These are phyloP conservation scores for Annulohypoxylon truncatum DNA, from an alignment of 2,329 filamentous ascomycete genomes.

Conservation along the genomic window DNA sequence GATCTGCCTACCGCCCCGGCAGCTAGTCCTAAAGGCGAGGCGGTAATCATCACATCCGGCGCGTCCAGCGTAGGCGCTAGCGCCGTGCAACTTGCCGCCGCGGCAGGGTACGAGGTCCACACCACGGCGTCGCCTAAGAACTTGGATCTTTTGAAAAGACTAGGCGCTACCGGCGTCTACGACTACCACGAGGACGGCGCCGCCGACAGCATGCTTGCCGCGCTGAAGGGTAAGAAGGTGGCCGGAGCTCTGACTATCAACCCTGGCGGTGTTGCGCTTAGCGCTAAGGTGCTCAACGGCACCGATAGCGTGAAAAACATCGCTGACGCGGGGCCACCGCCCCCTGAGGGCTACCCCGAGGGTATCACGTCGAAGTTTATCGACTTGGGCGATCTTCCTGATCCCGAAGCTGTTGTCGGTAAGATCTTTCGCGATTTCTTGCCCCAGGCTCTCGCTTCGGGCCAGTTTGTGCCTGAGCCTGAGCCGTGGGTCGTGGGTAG, in stretches of 20 bases:
- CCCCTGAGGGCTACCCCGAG: slow-evolving; percentile 16
- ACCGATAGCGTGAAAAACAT: slow-evolving; percentile 6
- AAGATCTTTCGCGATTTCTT: slow-evolving; percentile 11
- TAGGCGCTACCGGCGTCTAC: slow-evolving; percentile 7
- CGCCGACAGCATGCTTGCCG: neutral
- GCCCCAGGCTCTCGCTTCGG: slow-evolving; percentile 6
- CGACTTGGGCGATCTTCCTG: slow-evolving; percentile 1
- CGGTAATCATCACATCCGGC: slow-evolving; percentile 37
- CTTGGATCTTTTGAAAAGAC: slow-evolving; percentile 2
- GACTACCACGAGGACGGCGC: slow-evolving; percentile 15
- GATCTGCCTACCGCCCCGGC: slow-evolving; percentile 48
- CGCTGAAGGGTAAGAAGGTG: slow-evolving; percentile 14
- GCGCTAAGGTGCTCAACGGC: neutral
- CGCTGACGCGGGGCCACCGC: slow-evolving; percentile 11
- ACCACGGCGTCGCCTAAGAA: slow-evolving; percentile 11
- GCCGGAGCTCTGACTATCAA: slow-evolving; percentile 10
- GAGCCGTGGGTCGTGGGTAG: slow-evolving; percentile 9
- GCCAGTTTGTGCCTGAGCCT: slow-evolving; percentile 10
- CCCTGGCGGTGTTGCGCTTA: slow-evolving; percentile 8
- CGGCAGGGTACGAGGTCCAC: slow-evolving; percentile 9
- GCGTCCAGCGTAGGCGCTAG: slow-evolving; percentile 15
- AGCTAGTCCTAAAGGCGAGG: slow-evolving; percentile 46
- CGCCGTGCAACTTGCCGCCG: slow-evolving; percentile 7
- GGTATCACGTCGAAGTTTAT: slow-evolving; percentile 15
- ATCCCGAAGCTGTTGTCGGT: neutral